Conservation (phyloP, 75 land plant genomes). For the Pinus taeda region DNA sequence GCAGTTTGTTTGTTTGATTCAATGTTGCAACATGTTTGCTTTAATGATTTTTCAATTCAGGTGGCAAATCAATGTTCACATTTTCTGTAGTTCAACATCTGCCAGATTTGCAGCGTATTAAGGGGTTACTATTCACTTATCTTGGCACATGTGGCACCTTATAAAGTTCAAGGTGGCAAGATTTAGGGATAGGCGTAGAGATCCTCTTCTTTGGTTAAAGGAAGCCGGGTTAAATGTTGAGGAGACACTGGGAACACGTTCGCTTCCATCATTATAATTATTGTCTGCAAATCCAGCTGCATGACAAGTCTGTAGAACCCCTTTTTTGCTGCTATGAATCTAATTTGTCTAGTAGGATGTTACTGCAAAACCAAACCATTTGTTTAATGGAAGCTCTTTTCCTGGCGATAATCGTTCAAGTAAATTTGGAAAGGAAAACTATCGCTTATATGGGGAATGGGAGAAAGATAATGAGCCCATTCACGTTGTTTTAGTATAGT, state of each 20-base stretch:
- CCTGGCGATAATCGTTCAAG: not conserved
- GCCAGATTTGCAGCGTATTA: constrained; percentile 85
- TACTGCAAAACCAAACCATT: not conserved
- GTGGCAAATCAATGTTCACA: no score
- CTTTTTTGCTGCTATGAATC: not conserved
- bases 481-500: constrained; percentile 82
- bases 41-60: no score
- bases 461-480: constrained; percentile 92
- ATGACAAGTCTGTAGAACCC: not conserved
- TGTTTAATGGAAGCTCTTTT: not conserved
- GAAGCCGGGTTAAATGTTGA: constrained; percentile 77
- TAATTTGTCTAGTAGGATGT: not conserved
- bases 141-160: constrained; percentile 22
- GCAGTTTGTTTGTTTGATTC: no score
- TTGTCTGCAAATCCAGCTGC: constrained; percentile 8
- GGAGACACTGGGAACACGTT: constrained; percentile 82
- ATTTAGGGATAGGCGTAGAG: constrained; percentile 22
- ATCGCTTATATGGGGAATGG: constrained; percentile 99
- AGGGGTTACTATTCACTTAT: constrained; percentile 68
- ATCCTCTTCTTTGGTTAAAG: constrained; percentile 49
- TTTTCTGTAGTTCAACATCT: not conserved
- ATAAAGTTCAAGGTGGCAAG: constrained; percentile 15
- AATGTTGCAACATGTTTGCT: no score
- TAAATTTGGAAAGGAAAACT: constrained; percentile 58
- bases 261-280: constrained; percentile 95